Percentiles rank a stretch among this genome's conserved stretches.
Conservation (phyloP, 345 rosid genomes). For the Populus deltoides region DNA sequence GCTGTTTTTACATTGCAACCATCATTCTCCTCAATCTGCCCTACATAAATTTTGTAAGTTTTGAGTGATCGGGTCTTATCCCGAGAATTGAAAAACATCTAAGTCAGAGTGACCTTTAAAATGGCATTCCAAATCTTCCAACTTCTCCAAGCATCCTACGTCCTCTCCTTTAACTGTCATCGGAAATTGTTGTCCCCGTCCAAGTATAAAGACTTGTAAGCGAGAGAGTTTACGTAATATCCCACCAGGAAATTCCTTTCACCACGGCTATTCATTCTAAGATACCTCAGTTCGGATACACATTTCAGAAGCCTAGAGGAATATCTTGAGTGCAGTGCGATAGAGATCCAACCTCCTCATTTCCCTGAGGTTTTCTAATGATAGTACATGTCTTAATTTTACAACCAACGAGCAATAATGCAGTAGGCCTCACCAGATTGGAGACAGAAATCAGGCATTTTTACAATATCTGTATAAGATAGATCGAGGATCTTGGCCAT, state of each 20-base stretch:
- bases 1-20: not conserved
- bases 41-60: not conserved
- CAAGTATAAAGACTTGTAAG: not conserved
- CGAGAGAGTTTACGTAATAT: not conserved
- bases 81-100: not conserved
- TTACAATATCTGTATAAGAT: not conserved
- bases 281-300: slow-evolving; percentile 19
- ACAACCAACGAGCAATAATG: slow-evolving; percentile 7
- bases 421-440: slow-evolving; percentile 9
- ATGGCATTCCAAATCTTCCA: not conserved
- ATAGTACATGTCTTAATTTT: not conserved
- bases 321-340: not conserved
- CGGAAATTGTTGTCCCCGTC: too few relatives aligned
- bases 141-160: not conserved
- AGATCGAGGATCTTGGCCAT: not conserved
- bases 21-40: not conserved
- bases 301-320: slow-evolving; percentile 21
- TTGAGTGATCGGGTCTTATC: not conserved
- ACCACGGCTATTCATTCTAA: not conserved
- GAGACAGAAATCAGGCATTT: slow-evolving; percentile 15
- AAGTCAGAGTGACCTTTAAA: not conserved
- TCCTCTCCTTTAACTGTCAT: slow-evolving; percentile 7
- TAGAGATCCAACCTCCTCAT: slow-evolving; percentile 18
- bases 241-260: not conserved
- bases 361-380: not conserved